A percentile compares a stretch with the other conserved stretches of the same genome.
Evolutionary conservation across 2,329 filamentous ascomycete species (phyloP).

Genomic region (Fusarium nelsonii): DNA sequence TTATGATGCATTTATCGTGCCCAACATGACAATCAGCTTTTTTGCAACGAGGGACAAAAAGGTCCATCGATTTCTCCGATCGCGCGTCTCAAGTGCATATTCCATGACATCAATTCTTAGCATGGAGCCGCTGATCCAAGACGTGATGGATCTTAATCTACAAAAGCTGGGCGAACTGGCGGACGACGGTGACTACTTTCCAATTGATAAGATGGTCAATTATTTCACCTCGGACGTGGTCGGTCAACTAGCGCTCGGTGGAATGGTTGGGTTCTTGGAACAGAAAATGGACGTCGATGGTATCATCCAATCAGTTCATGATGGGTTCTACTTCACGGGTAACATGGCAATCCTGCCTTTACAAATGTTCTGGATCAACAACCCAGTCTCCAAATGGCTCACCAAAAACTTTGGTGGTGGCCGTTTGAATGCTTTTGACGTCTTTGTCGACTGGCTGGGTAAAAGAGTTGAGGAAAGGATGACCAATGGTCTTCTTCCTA

Average conservation of each 20-base stretch:
- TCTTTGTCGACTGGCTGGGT: conserved; percentile 22
- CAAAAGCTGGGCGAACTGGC: conserved; percentile 8
- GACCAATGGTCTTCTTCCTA: background rate
- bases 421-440: conserved; percentile 21
- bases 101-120: conserved; percentile 26
- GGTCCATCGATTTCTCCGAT: conserved; percentile 21
- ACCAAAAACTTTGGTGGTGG: conserved; percentile 5
- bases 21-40: conserved; percentile 28
- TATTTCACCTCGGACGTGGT: conserved; percentile 30
- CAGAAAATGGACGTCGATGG: conserved; percentile 19
- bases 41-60: conserved; percentile 17
- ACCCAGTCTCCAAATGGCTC: conserved; percentile 5
- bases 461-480: conserved; percentile 18
- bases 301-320: conserved; percentile 28
- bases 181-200: background rate
- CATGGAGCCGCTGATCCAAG: conserved; percentile 22
- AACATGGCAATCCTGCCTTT: conserved; percentile 28
- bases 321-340: conserved; percentile 29
- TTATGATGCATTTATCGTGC: conserved; percentile 24
- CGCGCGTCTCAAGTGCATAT: conserved; percentile 19
- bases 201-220: conserved; percentile 17
- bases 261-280: conserved; percentile 26
- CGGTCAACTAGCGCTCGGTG: conserved; percentile 18
- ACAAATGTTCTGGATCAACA: conserved; percentile 32
- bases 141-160: conserved; percentile 21